Conservation (phyloP, 2,329 filamentous ascomycete species). For the Alternaria alternata region DNA sequence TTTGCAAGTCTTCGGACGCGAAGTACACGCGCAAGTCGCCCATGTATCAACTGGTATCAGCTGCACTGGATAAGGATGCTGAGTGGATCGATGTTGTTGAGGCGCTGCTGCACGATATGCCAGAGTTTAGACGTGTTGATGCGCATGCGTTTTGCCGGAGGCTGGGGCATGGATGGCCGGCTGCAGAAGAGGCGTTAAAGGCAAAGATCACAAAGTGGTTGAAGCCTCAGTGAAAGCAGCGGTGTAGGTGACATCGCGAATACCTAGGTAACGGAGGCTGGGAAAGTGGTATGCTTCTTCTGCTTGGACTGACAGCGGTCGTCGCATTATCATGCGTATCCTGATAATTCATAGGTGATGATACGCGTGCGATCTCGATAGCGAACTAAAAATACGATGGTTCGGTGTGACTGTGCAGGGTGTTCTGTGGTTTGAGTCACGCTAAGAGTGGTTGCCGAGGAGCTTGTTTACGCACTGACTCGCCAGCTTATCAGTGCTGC, state of each 20-base stretch:
- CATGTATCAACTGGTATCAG: conserved; percentile 14
- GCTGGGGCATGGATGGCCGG: conserved; percentile 13
- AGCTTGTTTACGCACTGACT: background rate
- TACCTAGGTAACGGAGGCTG: background rate
- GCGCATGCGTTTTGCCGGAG: background rate
- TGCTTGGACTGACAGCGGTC: background rate
- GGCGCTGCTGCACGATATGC: conserved; percentile 13
- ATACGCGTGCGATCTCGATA: background rate
- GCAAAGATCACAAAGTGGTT: conserved; percentile 10
- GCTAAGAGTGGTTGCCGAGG: background rate
- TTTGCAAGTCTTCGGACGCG: conserved; percentile 9
- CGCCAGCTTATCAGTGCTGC: background rate
- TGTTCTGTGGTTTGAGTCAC: background rate
- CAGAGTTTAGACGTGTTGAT: conserved; percentile 11
- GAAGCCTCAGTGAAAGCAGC: background rate
- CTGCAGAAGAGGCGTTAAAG: conserved; percentile 9
- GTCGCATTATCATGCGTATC: background rate
- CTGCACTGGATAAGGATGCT: conserved; percentile 9
- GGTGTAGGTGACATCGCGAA: background rate
- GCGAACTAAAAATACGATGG: background rate
- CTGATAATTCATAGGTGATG: background rate
- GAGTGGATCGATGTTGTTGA: background rate
- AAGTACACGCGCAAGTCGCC: conserved; percentile 22
- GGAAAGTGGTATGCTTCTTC: background rate
- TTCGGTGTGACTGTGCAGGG: background rate